A percentile compares a stretch with the other conserved stretches of the same genome.
These are phyloP conservation scores for Salix exigua DNA, from an alignment of 345 rosid species.

Conservation along the genomic window DNA sequence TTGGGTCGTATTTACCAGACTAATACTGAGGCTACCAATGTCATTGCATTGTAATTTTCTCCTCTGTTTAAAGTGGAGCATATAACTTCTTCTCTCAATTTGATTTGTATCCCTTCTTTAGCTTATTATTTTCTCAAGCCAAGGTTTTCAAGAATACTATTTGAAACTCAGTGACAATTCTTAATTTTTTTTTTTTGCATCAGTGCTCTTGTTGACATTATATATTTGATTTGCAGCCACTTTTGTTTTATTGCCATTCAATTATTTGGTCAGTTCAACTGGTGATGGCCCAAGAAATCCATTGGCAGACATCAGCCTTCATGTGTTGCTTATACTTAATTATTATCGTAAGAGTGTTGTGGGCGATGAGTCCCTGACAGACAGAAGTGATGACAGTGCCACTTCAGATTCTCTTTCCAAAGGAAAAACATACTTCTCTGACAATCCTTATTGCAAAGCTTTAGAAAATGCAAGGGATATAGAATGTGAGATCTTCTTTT, in stretches of 20 bases:
- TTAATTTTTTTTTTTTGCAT: neutral
- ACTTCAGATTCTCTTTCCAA: slow-evolving; percentile 57
- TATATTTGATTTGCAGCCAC: slow-evolving; percentile 61
- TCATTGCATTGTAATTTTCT: neutral
- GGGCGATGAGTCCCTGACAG: slow-evolving; percentile 52
- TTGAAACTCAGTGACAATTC: neutral
- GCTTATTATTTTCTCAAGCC: neutral
- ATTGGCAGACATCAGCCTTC: slow-evolving; percentile 77
- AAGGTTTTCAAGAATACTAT: neutral
- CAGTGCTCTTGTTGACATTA: slow-evolving; percentile 15
- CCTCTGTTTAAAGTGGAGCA: neutral
- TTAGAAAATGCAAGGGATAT: slow-evolving; percentile 81
- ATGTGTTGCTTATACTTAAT: slow-evolving; percentile 77
- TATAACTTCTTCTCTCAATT: neutral
- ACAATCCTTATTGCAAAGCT: slow-evolving; percentile 79
- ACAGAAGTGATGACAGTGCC: slow-evolving; percentile 60
- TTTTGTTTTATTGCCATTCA: slow-evolving; percentile 75
- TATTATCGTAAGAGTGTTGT: slow-evolving; percentile 65
- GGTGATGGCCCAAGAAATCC: slow-evolving; percentile 58
- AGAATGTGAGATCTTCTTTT: slow-evolving; percentile 57
- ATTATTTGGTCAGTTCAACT: slow-evolving; percentile 66
- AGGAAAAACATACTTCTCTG: slow-evolving; percentile 46
- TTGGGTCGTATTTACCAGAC: neutral
- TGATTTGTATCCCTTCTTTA: neutral
- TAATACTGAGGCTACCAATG: neutral